phyloP scores from a whole-genome alignment of 2,329 filamentous ascomycete genomes.

The Pleomassaria siparia region DNA sequence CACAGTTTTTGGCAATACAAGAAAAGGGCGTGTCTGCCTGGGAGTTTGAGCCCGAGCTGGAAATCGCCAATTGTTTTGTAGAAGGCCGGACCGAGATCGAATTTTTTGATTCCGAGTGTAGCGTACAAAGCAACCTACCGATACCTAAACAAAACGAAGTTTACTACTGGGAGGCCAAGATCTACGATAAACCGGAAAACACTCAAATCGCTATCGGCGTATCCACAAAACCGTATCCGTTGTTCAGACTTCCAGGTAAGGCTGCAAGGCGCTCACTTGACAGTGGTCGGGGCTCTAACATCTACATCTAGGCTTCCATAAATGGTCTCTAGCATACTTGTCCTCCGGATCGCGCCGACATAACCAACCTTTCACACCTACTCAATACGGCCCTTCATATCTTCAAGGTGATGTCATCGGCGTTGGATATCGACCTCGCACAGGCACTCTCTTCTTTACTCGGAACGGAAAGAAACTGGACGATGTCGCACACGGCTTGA shows the following conservation, averaged over 20 bases:
- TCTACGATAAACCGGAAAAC: conserved; percentile 93
- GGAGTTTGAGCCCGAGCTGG: conserved; percentile 98
- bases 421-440: conserved; percentile 90
- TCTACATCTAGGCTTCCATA: conserved; percentile 72
- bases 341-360: conserved; percentile 84
- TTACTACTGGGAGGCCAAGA: conserved; percentile 99
- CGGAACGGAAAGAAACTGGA: conserved; percentile 97
- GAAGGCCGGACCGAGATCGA: conserved; percentile 96
- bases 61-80: conserved; percentile 98
- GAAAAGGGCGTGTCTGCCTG: conserved; percentile 99
- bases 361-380: conserved; percentile 86
- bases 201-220: conserved; percentile 89
- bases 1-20: conserved; percentile 96
- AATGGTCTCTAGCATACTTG: conserved; percentile 86
- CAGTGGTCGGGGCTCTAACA: conserved; percentile 10
- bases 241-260: conserved; percentile 90
- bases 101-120: conserved; percentile 97
- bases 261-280: background rate
- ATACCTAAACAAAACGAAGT: conserved; percentile 99
- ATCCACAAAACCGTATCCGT: conserved; percentile 93
- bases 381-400: conserved; percentile 78
- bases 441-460: conserved; percentile 95
- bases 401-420: conserved; percentile 96
- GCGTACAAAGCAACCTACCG: conserved; percentile 93
- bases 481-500: conserved; percentile 88